A percentile compares a stretch with the other conserved stretches of the same genome.
phyloP scores from a whole-genome alignment of 1,284 basidiomycete species.

The Naganishia liquefaciens region DNA sequence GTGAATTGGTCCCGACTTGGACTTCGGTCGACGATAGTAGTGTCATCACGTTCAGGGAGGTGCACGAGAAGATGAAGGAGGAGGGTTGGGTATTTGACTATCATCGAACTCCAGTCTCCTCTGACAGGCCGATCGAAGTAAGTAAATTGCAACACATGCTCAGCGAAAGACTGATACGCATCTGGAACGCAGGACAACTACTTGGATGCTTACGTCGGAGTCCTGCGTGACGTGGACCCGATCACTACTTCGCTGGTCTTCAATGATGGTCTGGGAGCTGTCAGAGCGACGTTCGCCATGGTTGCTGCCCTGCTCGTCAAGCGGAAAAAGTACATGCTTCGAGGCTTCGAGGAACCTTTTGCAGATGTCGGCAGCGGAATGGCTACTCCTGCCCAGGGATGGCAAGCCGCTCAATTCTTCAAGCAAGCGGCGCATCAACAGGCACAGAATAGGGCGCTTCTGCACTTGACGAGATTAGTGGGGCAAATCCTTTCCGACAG shows the following conservation, averaged over 20 bases:
- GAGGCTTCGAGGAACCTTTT: slow-evolving; percentile 76
- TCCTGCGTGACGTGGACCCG: slow-evolving; percentile 81
- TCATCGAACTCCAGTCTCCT: slow-evolving; percentile 85
- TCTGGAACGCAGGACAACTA: slow-evolving; percentile 71
- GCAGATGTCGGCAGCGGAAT: slow-evolving; percentile 46
- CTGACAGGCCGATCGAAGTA: slow-evolving; percentile 80
- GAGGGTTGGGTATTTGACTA: slow-evolving; percentile 91
- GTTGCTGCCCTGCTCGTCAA: slow-evolving; percentile 86
- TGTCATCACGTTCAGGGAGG: slow-evolving; percentile 83
- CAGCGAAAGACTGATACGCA: background rate
- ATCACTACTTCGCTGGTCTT: slow-evolving; percentile 82
- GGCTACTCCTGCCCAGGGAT: slow-evolving; percentile 40
- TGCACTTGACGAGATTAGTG: slow-evolving; percentile 79
- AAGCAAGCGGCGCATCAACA: slow-evolving; percentile 78
- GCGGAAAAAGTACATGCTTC: slow-evolving; percentile 77
- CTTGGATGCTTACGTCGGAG: slow-evolving; percentile 84
- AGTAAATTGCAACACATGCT: slow-evolving; percentile 20
- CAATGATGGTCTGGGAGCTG: slow-evolving; percentile 96
- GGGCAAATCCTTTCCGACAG: slow-evolving; percentile 55
- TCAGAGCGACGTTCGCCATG: slow-evolving; percentile 96
- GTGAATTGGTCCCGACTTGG: slow-evolving; percentile 90
- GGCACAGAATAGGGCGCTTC: slow-evolving; percentile 74
- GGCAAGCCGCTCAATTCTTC: slow-evolving; percentile 52
- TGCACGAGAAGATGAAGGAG: slow-evolving; percentile 75
- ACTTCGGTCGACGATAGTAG: slow-evolving; percentile 81